Conservation (phyloP, 2,329 filamentous ascomycete species). For the Didymella arachidicola region DNA sequence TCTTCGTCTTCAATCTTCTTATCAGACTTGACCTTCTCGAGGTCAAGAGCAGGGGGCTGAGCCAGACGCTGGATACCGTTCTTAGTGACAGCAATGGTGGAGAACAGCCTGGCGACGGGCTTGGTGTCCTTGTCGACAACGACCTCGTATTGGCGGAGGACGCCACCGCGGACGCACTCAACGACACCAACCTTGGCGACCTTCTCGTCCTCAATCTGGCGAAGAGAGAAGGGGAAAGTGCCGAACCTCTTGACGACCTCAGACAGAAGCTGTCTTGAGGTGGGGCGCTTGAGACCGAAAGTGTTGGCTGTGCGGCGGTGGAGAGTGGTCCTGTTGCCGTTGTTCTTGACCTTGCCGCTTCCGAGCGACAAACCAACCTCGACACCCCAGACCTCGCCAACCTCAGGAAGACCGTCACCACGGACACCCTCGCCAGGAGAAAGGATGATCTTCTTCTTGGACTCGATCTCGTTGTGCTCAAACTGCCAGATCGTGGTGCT, state of each 20-base stretch:
- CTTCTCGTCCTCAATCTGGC: constrained; percentile 96
- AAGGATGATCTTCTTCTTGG: constrained; percentile 97
- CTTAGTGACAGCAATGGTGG: constrained; percentile 95
- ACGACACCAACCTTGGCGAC: constrained; percentile 94
- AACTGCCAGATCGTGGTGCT: constrained; percentile 98
- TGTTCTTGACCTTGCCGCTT: constrained; percentile 91
- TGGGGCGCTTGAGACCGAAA: constrained; percentile 92
- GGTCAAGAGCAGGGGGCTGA: constrained; percentile 75
- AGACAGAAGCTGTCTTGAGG: constrained; percentile 88
- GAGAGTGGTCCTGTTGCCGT: constrained; percentile 85
- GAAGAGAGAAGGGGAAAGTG: constrained; percentile 95
- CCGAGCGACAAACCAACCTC: constrained; percentile 93
- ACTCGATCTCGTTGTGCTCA: constrained; percentile 96
- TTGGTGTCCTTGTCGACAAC: constrained; percentile 91
- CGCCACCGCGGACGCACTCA: constrained; percentile 91
- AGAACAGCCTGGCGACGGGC: constrained; percentile 85
- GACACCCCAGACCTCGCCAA: constrained; percentile 96
- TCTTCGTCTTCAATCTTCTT: constrained; percentile 99
- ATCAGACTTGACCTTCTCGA: constrained; percentile 86
- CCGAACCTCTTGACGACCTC: constrained; percentile 98
- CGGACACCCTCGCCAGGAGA: constrained; percentile 85
- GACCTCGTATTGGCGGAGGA: constrained; percentile 95
- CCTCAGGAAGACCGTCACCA: constrained; percentile 86
- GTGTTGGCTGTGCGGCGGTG: constrained; percentile 92
- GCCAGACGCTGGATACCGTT: constrained; percentile 91